Evolutionary conservation across 371 early-diverging fungal genomes (phyloP).

Genomic region (Lichtheimia hyalospora): DNA sequence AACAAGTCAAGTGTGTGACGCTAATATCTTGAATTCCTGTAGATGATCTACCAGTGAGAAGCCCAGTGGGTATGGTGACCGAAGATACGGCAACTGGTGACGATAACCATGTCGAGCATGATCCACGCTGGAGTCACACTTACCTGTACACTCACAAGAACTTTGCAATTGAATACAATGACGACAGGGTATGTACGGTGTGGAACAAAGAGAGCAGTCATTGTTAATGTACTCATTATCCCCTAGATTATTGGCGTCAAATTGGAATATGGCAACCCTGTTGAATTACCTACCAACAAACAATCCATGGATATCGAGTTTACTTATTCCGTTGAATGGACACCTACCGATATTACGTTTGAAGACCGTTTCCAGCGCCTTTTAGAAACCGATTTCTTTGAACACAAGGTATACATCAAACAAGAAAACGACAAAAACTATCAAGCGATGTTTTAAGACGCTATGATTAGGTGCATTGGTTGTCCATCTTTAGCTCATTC

Average conservation of each 20-base stretch:
- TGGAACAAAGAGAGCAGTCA: not conserved
- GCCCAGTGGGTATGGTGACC: constrained; percentile 33
- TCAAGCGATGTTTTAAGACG: too few relatives aligned
- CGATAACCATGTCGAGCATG: constrained; percentile 14
- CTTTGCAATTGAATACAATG: constrained; percentile 64
- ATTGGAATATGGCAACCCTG: constrained; percentile 38
- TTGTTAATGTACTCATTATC: not conserved
- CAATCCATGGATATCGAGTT: constrained; percentile 52
- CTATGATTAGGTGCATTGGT: constrained; percentile 74
- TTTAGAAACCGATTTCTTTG: constrained; percentile 77
- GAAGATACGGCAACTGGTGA: too few relatives aligned
- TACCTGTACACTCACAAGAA: constrained; percentile 65
- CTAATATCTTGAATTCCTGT: not conserved
- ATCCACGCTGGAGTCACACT: constrained; percentile 23
- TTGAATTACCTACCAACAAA: constrained; percentile 24
- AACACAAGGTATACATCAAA: constrained; percentile 75
- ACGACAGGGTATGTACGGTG: constrained; percentile 33
- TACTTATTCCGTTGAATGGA: constrained; percentile 76
- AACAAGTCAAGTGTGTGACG: not conserved
- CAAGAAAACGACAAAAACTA: not conserved
- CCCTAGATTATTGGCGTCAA: constrained; percentile 58
- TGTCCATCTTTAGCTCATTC: constrained; percentile 83
- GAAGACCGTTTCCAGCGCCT: constrained; percentile 67
- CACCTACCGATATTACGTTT: constrained; percentile 53
- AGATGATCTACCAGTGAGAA: constrained; percentile 63